These are phyloP conservation scores for Populus alba DNA, from an alignment of 345 rosid genomes.

Conservation along the genomic window DNA sequence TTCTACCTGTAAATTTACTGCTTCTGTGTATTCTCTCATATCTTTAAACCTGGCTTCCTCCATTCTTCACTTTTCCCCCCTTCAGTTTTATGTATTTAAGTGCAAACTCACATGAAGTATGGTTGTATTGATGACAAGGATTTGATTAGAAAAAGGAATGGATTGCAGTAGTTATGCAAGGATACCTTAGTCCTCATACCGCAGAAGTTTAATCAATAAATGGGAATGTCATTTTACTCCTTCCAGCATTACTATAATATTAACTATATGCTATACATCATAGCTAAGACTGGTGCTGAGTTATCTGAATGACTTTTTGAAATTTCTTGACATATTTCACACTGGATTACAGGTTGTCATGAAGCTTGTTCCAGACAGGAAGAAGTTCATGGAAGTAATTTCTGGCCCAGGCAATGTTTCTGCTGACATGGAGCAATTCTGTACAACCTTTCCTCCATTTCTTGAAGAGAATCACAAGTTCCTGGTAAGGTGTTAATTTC, in stretches of 20 bases:
- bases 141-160: neutral
- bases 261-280: neutral
- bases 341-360: slow-evolving; percentile 62
- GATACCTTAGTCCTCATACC: neutral
- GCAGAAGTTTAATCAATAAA: neutral
- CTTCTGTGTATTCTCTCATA: neutral
- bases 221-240: neutral
- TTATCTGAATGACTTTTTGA: neutral
- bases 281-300: neutral
- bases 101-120: neutral
- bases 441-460: slow-evolving; percentile 67
- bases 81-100: neutral
- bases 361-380: slow-evolving; percentile 96
- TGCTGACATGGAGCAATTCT: slow-evolving; percentile 84
- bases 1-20: neutral
- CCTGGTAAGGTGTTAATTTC: slow-evolving; percentile 53
- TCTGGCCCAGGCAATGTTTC: slow-evolving; percentile 70
- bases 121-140: neutral
- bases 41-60: neutral
- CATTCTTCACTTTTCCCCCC: neutral
- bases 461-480: slow-evolving; percentile 89
- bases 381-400: slow-evolving; percentile 89
- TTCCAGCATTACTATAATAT: neutral
- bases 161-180: neutral
- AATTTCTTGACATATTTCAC: slow-evolving; percentile 7